Percentiles rank a stretch among this genome's conserved stretches.
Conservation (phyloP, 805 yeast genomes). For the Wickerhamomyces bovis region DNA sequence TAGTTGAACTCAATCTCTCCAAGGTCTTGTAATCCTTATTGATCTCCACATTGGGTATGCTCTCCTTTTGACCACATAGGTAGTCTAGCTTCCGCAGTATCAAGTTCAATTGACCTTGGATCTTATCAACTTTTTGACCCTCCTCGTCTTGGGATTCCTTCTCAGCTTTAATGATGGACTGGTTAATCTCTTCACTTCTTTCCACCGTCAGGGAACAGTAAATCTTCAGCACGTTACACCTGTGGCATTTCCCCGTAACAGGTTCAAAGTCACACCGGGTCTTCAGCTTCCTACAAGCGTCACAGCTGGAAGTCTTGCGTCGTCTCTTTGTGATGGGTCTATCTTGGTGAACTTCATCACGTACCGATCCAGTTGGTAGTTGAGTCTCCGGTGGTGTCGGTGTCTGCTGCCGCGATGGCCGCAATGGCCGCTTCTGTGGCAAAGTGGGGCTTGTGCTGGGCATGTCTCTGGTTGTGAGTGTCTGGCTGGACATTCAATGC, state of each 20-base stretch:
- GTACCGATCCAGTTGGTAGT: background rate
- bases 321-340: conserved; percentile 25
- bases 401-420: background rate
- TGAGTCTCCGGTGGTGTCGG: conserved; percentile 1
- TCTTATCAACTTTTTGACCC: conserved; percentile 4
- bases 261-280: conserved; percentile 52
- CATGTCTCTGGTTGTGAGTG: background rate
- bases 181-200: conserved; percentile 21
- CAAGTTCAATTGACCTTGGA: conserved; percentile 17
- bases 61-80: background rate
- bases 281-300: conserved; percentile 47
- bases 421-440: background rate
- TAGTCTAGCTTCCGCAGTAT: conserved; percentile 23
- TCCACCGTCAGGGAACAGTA: conserved; percentile 41
- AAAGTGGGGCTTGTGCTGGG: background rate
- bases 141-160: conserved; percentile 1
- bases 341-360: background rate
- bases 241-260: conserved; percentile 38
- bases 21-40: conserved; percentile 11
- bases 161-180: conserved; percentile 10
- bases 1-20: conserved; percentile 10
- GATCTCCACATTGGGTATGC: background rate
- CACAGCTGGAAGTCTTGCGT: conserved; percentile 40
- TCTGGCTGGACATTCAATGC: no score
- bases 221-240: conserved; percentile 43